phyloP scores from a whole-genome alignment of 2,329 filamentous ascomycete genomes.

The Aspergillus sp. region DNA sequence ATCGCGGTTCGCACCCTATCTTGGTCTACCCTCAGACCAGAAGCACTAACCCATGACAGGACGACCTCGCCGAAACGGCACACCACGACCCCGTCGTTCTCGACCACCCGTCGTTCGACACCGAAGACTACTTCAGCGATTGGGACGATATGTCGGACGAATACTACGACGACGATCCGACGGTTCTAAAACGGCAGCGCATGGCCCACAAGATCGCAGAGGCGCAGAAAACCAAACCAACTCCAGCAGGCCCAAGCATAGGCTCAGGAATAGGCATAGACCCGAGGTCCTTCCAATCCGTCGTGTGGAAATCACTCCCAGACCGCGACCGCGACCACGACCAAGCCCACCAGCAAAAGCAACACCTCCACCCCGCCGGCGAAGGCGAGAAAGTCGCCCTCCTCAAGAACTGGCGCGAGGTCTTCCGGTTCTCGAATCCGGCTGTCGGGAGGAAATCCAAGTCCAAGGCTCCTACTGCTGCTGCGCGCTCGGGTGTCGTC shows the following conservation, averaged over 20 bases:
- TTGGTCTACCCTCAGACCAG: not conserved
- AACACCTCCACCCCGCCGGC: constrained; percentile 29
- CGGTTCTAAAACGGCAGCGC: constrained; percentile 16
- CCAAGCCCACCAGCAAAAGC: constrained; percentile 8
- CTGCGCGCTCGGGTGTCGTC: not conserved
- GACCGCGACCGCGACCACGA: constrained; percentile 17
- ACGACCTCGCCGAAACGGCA: constrained; percentile 35
- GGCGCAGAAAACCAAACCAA: constrained; percentile 6
- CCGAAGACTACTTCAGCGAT: constrained; percentile 34
- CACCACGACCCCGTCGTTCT: constrained; percentile 31
- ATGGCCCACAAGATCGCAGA: constrained; percentile 7
- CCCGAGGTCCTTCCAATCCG: constrained; percentile 27
- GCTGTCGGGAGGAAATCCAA: constrained; percentile 16
- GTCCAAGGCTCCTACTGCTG: constrained; percentile 6
- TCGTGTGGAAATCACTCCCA: constrained; percentile 37
- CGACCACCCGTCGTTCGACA: constrained; percentile 31
- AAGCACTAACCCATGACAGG: constrained; percentile 14
- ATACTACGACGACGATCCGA: constrained; percentile 36
- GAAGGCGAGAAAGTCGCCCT: constrained; percentile 35
- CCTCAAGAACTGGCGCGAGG: constrained; percentile 38
- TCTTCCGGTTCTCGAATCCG: constrained; percentile 31
- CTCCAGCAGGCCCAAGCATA: constrained; percentile 5
- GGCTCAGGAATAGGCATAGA: constrained; percentile 7
- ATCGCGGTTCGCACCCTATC: constrained; percentile 20
- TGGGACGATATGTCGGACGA: constrained; percentile 40